phyloP scores from a whole-genome alignment of 768 basidiomycete genomes.

The Auriscalpium orientale region DNA sequence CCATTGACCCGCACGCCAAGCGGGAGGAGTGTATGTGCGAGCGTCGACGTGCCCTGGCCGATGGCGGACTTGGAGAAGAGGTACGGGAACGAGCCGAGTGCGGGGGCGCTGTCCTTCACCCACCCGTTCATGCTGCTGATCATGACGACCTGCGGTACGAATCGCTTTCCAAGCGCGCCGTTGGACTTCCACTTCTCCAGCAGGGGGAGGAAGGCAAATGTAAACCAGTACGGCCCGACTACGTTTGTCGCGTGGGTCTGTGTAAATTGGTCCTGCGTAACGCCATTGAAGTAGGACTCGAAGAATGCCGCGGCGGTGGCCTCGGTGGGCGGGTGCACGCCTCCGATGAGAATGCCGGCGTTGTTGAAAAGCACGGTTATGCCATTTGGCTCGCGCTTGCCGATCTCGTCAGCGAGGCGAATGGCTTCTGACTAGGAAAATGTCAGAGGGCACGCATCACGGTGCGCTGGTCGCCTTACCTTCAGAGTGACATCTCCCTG shows the following conservation, averaged over 20 bases:
- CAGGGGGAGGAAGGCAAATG: slow-evolving; percentile 49
- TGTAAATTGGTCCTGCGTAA: slow-evolving; percentile 31
- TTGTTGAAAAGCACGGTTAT: slow-evolving; percentile 44
- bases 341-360: slow-evolving; percentile 31
- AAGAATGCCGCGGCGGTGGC: slow-evolving; percentile 31
- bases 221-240: slow-evolving; percentile 44
- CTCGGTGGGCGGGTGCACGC: slow-evolving; percentile 20
- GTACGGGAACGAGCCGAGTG: slow-evolving; percentile 36
- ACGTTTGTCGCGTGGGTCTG: slow-evolving; percentile 32
- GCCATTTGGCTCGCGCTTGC: slow-evolving; percentile 23
- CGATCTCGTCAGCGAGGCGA: slow-evolving; percentile 34
- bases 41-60: slow-evolving; percentile 36
- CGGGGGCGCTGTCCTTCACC: slow-evolving; percentile 41
- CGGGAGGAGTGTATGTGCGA: slow-evolving; percentile 42
- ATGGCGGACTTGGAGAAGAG: slow-evolving; percentile 41
- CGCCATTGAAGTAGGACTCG: slow-evolving; percentile 30
- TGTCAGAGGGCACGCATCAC: not conserved
- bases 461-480: slow-evolving; percentile 12
- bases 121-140: slow-evolving; percentile 47
- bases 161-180: slow-evolving; percentile 24
- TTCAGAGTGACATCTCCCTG: slow-evolving; percentile 35
- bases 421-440: slow-evolving; percentile 31
- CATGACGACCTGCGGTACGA: slow-evolving; percentile 43
- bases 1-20: slow-evolving; percentile 43
- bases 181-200: slow-evolving; percentile 38